Evolutionary conservation across 495 filamentous ascomycete genomes (phyloP).

Genomic region (Aspergillus taichungensis): DNA sequence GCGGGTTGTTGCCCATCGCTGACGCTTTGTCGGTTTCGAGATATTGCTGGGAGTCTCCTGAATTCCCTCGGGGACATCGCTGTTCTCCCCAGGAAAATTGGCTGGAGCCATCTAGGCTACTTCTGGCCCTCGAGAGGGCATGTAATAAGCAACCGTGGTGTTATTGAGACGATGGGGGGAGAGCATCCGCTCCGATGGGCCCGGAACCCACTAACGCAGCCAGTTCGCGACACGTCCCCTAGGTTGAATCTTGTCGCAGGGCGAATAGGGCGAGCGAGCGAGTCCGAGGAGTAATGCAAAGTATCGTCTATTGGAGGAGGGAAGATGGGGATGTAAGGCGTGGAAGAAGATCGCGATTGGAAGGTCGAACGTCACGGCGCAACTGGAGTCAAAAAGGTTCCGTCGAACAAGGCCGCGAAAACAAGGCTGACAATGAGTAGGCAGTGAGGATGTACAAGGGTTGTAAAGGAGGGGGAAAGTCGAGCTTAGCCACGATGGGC

Average conservation of each 20-base stretch:
- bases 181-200: conserved; percentile 25
- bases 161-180: conserved; percentile 6
- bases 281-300: not conserved
- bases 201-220: conserved; percentile 17
- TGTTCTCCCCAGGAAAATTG: conserved; percentile 19
- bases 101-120: conserved; percentile 33
- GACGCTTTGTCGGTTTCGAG: conserved; percentile 55
- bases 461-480: conserved; percentile 2
- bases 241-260: not conserved
- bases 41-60: conserved; percentile 39
- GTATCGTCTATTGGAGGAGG: no score
- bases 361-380: no score
- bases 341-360: no score
- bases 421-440: no score
- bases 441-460: conserved; percentile 2
- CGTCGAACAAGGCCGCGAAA: no score
- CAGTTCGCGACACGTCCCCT: conserved; percentile 9
- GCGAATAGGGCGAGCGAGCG: not conserved
- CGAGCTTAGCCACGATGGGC: conserved; percentile 17
- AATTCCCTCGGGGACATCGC: conserved; percentile 16
- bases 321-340: no score
- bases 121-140: conserved; percentile 21
- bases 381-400: no score
- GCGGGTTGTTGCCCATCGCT: conserved; percentile 92
- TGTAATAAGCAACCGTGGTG: conserved; percentile 13